Conservation (phyloP, 495 filamentous ascomycete genomes). For the Rhypophila decipiens region DNA sequence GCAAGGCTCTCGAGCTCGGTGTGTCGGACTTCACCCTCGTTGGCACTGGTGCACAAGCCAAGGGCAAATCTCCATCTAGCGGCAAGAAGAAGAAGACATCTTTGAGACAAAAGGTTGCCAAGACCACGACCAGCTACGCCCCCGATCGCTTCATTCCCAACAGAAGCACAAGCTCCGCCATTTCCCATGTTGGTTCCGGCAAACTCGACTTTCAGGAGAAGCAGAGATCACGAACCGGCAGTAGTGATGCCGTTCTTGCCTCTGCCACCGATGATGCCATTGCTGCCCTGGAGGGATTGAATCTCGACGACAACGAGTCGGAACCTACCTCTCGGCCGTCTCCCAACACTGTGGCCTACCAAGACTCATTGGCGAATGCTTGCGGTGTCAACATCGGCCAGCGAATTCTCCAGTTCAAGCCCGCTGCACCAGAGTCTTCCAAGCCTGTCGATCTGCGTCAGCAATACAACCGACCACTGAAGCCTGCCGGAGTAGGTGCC, state of each 20-base stretch:
- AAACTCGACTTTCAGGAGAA: slow-evolving; percentile 65
- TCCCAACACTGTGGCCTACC: slow-evolving; percentile 82
- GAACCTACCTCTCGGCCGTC: slow-evolving; percentile 65
- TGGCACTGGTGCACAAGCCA: slow-evolving; percentile 62
- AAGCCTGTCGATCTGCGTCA: slow-evolving; percentile 96
- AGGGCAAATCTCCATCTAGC: slow-evolving; percentile 64
- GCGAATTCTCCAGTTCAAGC: slow-evolving; percentile 98
- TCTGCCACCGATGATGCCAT: slow-evolving; percentile 71
- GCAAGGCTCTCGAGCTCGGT: slow-evolving; percentile 77
- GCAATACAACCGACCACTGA: slow-evolving; percentile 96
- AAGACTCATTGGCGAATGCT: slow-evolving; percentile 83
- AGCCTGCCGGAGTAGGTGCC: slow-evolving; percentile 60
- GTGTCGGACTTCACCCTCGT: slow-evolving; percentile 88
- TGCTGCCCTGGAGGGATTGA: slow-evolving; percentile 70
- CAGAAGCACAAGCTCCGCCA: slow-evolving; percentile 78
- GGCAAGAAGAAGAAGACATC: slow-evolving; percentile 56
- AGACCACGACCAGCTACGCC: slow-evolving; percentile 76
- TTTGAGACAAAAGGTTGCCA: slow-evolving; percentile 58
- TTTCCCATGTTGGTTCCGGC: slow-evolving; percentile 69
- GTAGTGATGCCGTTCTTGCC: slow-evolving; percentile 61
- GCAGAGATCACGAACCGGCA: slow-evolving; percentile 56
- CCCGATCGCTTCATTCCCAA: slow-evolving; percentile 98
- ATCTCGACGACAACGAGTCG: slow-evolving; percentile 49
- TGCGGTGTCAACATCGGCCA: slow-evolving; percentile 91
- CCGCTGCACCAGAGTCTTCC: slow-evolving; percentile 88